Base-by-base conservation (phyloP, 1,284 basidiomycete species). In the Phellinidium pouzarii region DNA sequence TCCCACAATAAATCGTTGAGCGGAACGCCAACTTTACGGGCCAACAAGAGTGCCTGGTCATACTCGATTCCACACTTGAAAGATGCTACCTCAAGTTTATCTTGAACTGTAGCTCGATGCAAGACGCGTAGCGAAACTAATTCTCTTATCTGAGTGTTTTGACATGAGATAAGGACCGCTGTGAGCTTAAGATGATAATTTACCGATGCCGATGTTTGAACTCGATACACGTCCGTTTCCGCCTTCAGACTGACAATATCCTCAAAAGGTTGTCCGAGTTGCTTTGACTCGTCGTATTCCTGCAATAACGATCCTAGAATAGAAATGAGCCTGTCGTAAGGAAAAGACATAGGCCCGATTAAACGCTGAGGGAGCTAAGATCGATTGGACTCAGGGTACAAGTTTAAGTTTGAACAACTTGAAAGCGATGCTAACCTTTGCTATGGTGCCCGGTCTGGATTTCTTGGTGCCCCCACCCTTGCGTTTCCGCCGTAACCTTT, bases 221-320 rank as follows among this genome's bases (percentile, higher is more conserved):
- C 74, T 52, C 82, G 69, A 50, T 77, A 66, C 29, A 79, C 72
- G 68, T 90, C 82, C 74, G 81, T 78, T 65, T 89, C 80, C 2
- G 80, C 82, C 56, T 84, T 73, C 63, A 83, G 80, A 34, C 78
- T 82, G 7, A 78, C 74, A 48, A 76, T 66, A 20, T 59, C 69
- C 23, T 50, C 44, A 22, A 55, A 23, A 44, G 79, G 79, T 53
- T 81, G 71, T 3, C 68, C 74, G 70, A 68, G 11, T 63, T 68
- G 9, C 79, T 69, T 4, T 11, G 84, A 80, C 0, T 71, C 73
- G 56, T 87, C 90, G 58, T 93, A 83, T 65, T 95, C 92, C 53
- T 91, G 86, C 34, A 94, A 69, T 6, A 97, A 69, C 0, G 84
- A 79, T 1, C 91, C 91, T 5, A 94, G 77, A 51, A 96, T 87